Evolutionary conservation across 495 filamentous ascomycete genomes (phyloP).

Genomic region (Aspergillus nidulans): DNA sequence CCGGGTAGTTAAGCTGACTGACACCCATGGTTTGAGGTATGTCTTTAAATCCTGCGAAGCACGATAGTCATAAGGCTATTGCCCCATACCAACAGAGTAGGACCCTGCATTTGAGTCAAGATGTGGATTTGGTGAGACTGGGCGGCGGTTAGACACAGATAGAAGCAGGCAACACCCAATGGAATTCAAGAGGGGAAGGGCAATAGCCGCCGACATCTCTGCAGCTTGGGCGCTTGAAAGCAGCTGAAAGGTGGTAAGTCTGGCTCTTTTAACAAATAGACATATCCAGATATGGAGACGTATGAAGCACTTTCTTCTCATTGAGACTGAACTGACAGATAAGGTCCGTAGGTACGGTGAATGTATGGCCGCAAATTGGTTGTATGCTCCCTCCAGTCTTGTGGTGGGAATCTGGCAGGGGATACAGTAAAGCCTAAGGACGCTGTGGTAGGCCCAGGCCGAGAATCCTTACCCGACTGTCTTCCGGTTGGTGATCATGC

Average conservation of each 20-base stretch:
- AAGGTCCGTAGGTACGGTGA: not conserved
- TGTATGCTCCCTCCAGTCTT: not conserved
- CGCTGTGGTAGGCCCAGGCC: too few species aligned
- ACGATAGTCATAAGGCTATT: not conserved
- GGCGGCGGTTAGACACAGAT: slow-evolving; percentile 3
- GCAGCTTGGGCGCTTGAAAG: not conserved
- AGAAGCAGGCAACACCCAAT: not conserved
- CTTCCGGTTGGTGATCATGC: not conserved
- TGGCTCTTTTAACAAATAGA: not conserved
- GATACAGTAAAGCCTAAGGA: too few species aligned
- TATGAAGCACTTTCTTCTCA: not conserved
- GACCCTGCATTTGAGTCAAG: not conserved
- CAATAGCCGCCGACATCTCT: not conserved
- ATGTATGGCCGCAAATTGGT: not conserved
- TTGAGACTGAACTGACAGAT: not conserved
- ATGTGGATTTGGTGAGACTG: not conserved
- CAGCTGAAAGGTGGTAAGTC: not conserved
- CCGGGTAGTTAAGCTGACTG: not conserved
- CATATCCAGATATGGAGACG: not conserved
- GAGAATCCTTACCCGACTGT: too few species aligned
- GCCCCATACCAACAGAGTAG: not conserved
- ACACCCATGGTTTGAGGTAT: not conserved
- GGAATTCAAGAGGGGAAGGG: not conserved
- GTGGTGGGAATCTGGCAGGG: not conserved
- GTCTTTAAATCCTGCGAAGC: not conserved